phyloP scores from a whole-genome alignment of 2,329 filamentous ascomycete species.

The Botrytis galanthina region DNA sequence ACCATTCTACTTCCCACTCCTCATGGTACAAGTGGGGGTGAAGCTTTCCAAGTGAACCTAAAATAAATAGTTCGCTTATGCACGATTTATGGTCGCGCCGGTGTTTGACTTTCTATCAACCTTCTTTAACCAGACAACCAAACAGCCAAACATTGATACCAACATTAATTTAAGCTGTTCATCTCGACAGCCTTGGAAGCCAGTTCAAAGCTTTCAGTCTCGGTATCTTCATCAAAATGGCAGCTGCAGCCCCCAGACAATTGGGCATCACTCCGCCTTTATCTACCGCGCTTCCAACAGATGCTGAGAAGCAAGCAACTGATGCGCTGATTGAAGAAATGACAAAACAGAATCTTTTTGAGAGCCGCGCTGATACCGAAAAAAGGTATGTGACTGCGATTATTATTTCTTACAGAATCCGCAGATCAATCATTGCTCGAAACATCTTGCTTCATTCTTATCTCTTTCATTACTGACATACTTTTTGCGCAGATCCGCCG shows the following conservation, averaged over 20 bases:
- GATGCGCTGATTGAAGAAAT: conserved; percentile 80
- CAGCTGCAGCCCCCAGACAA: conserved; percentile 31
- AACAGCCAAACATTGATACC: conserved; percentile 14
- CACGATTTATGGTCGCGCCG: not conserved
- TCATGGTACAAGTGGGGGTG: not conserved
- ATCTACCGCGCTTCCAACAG: conserved; percentile 71
- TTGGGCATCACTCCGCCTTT: conserved; percentile 80
- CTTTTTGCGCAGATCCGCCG: conserved; percentile 51
- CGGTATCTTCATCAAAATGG: conserved; percentile 31
- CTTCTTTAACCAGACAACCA: not conserved
- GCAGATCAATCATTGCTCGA: not conserved
- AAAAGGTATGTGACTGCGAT: conserved; percentile 60
- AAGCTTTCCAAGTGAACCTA: not conserved
- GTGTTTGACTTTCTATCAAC: not conserved
- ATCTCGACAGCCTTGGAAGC: conserved; percentile 1
- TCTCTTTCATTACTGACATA: conserved; percentile 16
- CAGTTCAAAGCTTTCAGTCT: not conserved
- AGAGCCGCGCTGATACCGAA: conserved; percentile 76
- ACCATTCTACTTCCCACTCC: not conserved
- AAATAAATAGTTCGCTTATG: conserved; percentile 14
- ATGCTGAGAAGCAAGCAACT: conserved; percentile 72
- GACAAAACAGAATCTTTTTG: conserved; percentile 87
- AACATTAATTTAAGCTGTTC: not conserved
- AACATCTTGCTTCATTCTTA: not conserved
- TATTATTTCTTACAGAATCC: not conserved